Evolutionary conservation across 2,329 filamentous ascomycete genomes (phyloP).

Genomic region (Drechmeria coniospora): DNA sequence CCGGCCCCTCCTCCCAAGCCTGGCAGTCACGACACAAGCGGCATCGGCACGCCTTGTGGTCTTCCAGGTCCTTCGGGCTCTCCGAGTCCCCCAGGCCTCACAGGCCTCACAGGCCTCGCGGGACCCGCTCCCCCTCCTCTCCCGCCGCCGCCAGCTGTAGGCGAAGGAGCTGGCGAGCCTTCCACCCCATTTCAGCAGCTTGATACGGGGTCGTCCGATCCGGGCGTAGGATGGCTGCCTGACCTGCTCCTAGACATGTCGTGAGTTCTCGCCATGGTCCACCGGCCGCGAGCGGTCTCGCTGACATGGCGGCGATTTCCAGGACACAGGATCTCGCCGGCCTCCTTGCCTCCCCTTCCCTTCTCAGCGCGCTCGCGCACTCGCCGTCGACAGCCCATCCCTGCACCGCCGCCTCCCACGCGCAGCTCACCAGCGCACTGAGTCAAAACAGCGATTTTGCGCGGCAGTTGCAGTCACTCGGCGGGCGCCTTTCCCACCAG

Average conservation of each 20-base stretch:
- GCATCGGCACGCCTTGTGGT: slow-evolving; percentile 54
- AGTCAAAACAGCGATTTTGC: slow-evolving; percentile 59
- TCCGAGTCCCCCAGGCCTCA: slow-evolving; percentile 30
- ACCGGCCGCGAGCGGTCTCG: background rate
- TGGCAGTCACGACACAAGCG: slow-evolving; percentile 51
- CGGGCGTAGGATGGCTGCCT: slow-evolving; percentile 65
- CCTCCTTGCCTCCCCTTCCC: slow-evolving; percentile 45
- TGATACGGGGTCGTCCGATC: slow-evolving; percentile 33
- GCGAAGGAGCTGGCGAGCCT: slow-evolving; percentile 10
- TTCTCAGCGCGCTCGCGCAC: slow-evolving; percentile 63
- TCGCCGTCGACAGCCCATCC: slow-evolving; percentile 53
- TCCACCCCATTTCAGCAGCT: slow-evolving; percentile 1
- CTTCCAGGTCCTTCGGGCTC: too few relatives aligned
- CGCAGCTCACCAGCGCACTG: slow-evolving; percentile 48
- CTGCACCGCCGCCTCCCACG: slow-evolving; percentile 50
- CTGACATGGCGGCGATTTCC: slow-evolving; percentile 5
- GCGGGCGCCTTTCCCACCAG: slow-evolving; percentile 39
- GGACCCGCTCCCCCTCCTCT: slow-evolving; percentile 2
- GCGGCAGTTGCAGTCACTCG: slow-evolving; percentile 42
- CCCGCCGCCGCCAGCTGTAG: slow-evolving; percentile 1
- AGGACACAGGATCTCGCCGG: slow-evolving; percentile 68
- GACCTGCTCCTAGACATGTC: slow-evolving; percentile 64
- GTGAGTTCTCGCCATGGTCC: slow-evolving; percentile 31
- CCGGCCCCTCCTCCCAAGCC: slow-evolving; percentile 61
- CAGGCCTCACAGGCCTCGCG: too few relatives aligned